These are phyloP conservation scores for Hypsizygus marmoreus DNA, from an alignment of 768 basidiomycete species.

Conservation along the genomic window DNA sequence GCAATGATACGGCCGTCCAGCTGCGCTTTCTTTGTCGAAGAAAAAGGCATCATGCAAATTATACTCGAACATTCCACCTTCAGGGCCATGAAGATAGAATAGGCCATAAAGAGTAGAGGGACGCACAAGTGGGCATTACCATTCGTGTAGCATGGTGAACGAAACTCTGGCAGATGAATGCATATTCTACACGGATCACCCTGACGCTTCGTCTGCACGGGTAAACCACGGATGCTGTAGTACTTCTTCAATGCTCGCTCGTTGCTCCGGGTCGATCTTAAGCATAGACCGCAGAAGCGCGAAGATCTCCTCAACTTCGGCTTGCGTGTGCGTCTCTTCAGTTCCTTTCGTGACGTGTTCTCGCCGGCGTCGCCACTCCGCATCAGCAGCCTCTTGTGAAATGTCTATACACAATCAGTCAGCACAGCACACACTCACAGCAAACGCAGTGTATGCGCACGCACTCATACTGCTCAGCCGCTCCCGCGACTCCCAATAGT, in stretches of 20 bases:
- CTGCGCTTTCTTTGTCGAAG: too few relatives aligned
- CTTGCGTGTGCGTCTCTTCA: neutral
- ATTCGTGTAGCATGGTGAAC: too few relatives aligned
- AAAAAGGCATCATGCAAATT: too few relatives aligned
- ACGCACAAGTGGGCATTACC: too few relatives aligned
- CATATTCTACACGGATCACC: too few relatives aligned
- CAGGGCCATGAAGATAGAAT: too few relatives aligned
- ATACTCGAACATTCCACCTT: too few relatives aligned
- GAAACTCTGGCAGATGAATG: too few relatives aligned
- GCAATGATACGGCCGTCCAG: too few relatives aligned
- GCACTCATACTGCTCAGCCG: constrained; percentile 1
- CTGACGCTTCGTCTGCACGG: neutral
- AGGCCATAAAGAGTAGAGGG: too few relatives aligned
- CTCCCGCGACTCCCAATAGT: constrained; percentile 6
- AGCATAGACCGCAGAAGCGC: constrained; percentile 10
- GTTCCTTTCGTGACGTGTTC: constrained; percentile 4
- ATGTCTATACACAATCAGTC: constrained; percentile 2
- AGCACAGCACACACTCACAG: neutral
- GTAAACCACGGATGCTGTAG: constrained; percentile 11
- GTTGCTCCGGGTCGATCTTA: constrained; percentile 7
- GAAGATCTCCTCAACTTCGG: constrained; percentile 6
- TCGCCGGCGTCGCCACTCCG: constrained; percentile 6
- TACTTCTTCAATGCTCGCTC: constrained; percentile 3
- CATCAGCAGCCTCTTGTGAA: constrained; percentile 10
- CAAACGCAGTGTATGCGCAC: neutral